Percentiles rank a stretch among this genome's conserved stretches.
These are phyloP conservation scores for Ambrosia hybrid DNA, from an alignment of 140 eudicot genomes.

Conservation along the genomic window DNA sequence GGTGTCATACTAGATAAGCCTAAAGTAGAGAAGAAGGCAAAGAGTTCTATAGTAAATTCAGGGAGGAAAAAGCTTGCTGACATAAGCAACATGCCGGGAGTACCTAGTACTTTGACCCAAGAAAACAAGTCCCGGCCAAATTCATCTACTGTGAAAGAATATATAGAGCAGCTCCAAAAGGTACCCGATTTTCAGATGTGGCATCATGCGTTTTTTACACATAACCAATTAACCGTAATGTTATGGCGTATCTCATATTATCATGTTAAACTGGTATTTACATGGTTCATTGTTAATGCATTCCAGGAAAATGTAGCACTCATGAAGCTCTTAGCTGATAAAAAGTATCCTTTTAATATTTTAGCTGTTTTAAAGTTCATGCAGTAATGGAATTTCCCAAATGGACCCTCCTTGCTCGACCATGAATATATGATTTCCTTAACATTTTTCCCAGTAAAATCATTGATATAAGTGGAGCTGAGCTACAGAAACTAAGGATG, in stretches of 20 bases:
- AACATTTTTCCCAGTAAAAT: slow-evolving; percentile 41
- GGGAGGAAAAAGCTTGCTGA: slow-evolving; percentile 56
- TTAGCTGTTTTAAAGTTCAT: neutral
- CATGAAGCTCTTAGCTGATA: slow-evolving; percentile 53
- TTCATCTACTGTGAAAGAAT: slow-evolving; percentile 37
- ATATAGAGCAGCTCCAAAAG: slow-evolving; percentile 62
- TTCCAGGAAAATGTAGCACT: slow-evolving; percentile 45
- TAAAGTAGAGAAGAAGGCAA: slow-evolving; percentile 33
- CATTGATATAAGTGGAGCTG: slow-evolving; percentile 57
- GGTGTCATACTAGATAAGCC: slow-evolving; percentile 29
- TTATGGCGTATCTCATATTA: neutral
- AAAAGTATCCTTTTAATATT: slow-evolving; percentile 51
- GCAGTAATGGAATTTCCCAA: neutral
- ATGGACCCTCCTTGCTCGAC: neutral
- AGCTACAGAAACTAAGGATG: slow-evolving; percentile 53
- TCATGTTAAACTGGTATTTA: neutral
- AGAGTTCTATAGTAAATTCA: slow-evolving; percentile 29
- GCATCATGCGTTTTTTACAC: neutral
- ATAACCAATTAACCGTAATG: neutral
- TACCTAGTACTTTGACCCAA: slow-evolving; percentile 26
- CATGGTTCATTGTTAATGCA: slow-evolving; percentile 18
- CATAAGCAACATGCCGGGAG: slow-evolving; percentile 48
- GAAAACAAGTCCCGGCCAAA: slow-evolving; percentile 35
- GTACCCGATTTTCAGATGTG: slow-evolving; percentile 24
- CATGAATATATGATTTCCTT: slow-evolving; percentile 13